Evolutionary conservation across 768 basidiomycete genomes (phyloP), one percentile per base, ranked within the genome.

Genomic region (Phlebiopsis gigantea): DNA sequence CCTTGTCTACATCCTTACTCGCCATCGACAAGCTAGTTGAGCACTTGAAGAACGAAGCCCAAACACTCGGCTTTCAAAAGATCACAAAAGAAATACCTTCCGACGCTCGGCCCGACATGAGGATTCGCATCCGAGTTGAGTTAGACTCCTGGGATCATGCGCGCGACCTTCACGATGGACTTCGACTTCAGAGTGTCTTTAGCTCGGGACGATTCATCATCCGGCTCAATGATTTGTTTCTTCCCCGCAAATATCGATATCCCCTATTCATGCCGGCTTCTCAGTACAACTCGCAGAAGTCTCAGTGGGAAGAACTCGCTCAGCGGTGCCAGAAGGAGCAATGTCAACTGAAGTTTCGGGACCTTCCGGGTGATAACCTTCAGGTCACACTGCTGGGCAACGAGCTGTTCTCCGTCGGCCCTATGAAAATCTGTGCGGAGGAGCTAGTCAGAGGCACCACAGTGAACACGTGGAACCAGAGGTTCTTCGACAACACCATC

Each of bases 401-500:
- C 14, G 77, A 79, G 49, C 79, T 80, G 67, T 77, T 79, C 60
- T 75, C 75, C 1, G 74, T 79, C 1, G 84, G 84, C 1, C 72
- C 75, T 4, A 62, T 86, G 57, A 85, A 84, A 68, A 83, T 85
- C 10, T 71, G 83, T 50, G 79, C 82, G 0, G 84, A 85, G 65
- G 76, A 71, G 51, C 64, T 85, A 39, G 77, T 74, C 2, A 72
- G 71, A 21, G 84, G 84, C 4, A 76, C 80, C 39, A 77, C 68
- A 39, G 68, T 85, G 1, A 67, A 68, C 61, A 1, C 79, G 81
- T 49, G 62, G 79, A 45, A 59, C 61, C 26, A 68, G 65, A 0
- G 62, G 81, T 15, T 60, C 66, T 22, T 48, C 56, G 7, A 66
- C 68, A 17, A 14, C 5, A 19, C 28, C 28, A 50, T 29, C 5